Base-by-base conservation (phyloP, 2,329 filamentous ascomycete species). In the Ramularia endophylla region DNA sequence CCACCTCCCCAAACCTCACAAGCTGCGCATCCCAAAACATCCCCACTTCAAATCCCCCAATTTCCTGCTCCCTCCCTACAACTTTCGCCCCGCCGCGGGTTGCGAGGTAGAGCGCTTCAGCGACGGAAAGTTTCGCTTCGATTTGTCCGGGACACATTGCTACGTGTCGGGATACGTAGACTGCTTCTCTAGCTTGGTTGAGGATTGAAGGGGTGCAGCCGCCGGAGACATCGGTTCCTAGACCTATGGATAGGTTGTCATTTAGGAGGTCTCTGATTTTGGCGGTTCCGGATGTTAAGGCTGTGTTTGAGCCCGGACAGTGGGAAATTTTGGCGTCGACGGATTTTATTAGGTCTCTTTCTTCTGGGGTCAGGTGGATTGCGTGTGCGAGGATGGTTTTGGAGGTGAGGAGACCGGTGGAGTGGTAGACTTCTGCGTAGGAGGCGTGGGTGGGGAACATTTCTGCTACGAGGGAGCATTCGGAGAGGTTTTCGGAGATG, bases 1-100 rank as follows among this genome's bases (percentile, higher is more conserved):
- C 41, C 4, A 68, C 69, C 4, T 36, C 46, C 1, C 73, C 75
- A 17, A 95, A 63, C 8, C 74, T 70, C 40, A 98, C 73, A 54
- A 95, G 72, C 71, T 95, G 87, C 44, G 85, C 88, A 72, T 98
- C 92, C 78, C 83, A 97, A 50, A 87, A 77, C 81, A 83, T 92
- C 0, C 89, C 92, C 1, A 83, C 75, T 50, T 87, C 85, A 61
- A 97, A 97, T 0, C 73, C 81, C 2, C 92, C 92, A 12, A 97
- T 73, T 44, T 70, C 76, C 7, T 77, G 72, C 29, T 73, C 75
- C 47, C 97, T 69, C 1, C 87, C 85, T 0, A 97, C 75, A 1
- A 92, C 85, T 25, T 75, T 73, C 0, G 92, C 92, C 0, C 92
- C 92, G 8, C 92, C 92, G n/a, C 80, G 69, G 1, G 92, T 98